Percentiles rank a stretch among this genome's conserved stretches.
These are phyloP conservation scores for Chlorella sp. DNA, from an alignment of 139 green algal genomes.

Conservation along the genomic window DNA sequence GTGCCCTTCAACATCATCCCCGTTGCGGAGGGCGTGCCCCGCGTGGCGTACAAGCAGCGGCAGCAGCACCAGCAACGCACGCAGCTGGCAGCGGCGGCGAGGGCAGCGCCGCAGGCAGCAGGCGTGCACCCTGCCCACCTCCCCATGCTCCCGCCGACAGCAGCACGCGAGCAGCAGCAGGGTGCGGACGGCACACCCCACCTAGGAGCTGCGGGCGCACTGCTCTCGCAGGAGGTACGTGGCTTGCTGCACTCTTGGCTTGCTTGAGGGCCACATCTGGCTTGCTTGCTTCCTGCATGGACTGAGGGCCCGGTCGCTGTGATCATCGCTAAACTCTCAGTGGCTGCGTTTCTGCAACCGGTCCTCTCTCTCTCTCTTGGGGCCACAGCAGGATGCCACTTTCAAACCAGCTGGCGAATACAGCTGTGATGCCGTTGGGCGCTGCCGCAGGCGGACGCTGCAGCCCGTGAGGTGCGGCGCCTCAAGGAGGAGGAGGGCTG, in stretches of 20 bases:
- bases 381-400: neutral
- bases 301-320: too few species aligned
- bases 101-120: neutral
- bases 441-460: neutral
- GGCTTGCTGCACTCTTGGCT: too few species aligned
- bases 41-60: neutral
- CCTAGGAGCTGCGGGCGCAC: neutral
- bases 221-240: too few species aligned
- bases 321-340: neutral
- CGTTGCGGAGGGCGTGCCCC: neutral
- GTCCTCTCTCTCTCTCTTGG: neutral
- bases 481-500: constrained; percentile 4
- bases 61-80: neutral
- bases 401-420: neutral
- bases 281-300: too few species aligned
- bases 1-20: constrained; percentile 9
- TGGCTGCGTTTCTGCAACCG: neutral
- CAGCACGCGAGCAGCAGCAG: neutral
- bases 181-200: neutral
- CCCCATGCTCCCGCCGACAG: too few species aligned
- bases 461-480: neutral
- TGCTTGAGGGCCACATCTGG: too few species aligned
- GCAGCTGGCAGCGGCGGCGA: neutral
- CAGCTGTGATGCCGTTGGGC: neutral
- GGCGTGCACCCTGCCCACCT: too few species aligned